A percentile compares a stretch with the other conserved stretches of the same genome.
Conservation (phyloP, 306 rosid species). For the Albizia julibrissin region DNA sequence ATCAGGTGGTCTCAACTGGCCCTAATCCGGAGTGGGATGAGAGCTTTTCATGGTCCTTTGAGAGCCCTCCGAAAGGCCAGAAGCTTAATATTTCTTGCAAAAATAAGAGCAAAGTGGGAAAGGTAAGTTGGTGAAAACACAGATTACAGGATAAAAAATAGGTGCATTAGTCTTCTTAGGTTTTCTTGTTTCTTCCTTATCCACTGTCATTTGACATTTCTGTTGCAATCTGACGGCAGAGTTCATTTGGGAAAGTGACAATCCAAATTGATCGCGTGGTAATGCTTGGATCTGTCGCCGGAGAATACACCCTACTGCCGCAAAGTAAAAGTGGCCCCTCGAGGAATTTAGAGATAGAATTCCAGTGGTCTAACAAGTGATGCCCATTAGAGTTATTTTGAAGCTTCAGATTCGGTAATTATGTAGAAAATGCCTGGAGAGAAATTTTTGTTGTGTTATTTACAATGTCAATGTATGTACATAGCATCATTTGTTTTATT, state of each 20-base stretch:
- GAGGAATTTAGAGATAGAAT: constrained; percentile 94
- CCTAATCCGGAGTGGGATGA: constrained; percentile 99
- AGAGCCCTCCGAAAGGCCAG: constrained; percentile 99
- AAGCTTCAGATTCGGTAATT: constrained; percentile 35
- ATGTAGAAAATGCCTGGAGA: constrained; percentile 30
- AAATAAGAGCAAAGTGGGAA: constrained; percentile 99
- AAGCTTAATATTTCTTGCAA: constrained; percentile 98
- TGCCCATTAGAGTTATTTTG: background rate
- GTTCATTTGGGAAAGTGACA: constrained; percentile 95
- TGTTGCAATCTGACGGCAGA: constrained; percentile 53
- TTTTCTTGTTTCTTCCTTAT: background rate
- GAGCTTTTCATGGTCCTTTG: constrained; percentile 94
- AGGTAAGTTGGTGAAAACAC: constrained; percentile 49
- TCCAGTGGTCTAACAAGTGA: constrained; percentile 96
- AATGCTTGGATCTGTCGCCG: constrained; percentile 94
- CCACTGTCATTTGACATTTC: constrained; percentile 7
- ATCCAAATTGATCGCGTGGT: constrained; percentile 97
- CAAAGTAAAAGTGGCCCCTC: constrained; percentile 93
- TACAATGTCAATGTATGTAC: constrained; percentile 55
- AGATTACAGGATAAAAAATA: background rate
- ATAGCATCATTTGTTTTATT: constrained; percentile 49
- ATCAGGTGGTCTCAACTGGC: constrained; percentile 91
- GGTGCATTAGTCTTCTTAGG: background rate
- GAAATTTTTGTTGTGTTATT: constrained; percentile 48
- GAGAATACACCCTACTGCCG: constrained; percentile 90